Conservation (phyloP, 345 rosid genomes). For the Corchorus olitorius region DNA sequence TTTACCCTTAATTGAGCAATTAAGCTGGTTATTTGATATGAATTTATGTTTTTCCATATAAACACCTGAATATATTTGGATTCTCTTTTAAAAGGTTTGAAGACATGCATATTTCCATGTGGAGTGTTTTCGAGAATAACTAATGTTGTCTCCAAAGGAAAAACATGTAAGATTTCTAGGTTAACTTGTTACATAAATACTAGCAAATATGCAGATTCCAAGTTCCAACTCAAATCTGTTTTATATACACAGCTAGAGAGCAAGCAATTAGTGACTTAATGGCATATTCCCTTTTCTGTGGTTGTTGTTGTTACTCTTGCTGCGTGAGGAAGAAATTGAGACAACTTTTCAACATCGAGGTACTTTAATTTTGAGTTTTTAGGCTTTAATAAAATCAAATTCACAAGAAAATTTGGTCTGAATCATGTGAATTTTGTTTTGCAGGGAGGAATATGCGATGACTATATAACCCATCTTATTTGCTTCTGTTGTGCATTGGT, state of each 20-base stretch:
- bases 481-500: slow-evolving; percentile 40
- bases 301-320: slow-evolving; percentile 38
- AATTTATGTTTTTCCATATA: too few relatives aligned
- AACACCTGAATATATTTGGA: background rate
- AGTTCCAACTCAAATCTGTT: background rate
- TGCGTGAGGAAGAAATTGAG: slow-evolving; percentile 30
- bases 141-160: slow-evolving; percentile 28
- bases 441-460: slow-evolving; percentile 32
- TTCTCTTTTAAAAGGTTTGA: slow-evolving; percentile 21
- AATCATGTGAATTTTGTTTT: background rate
- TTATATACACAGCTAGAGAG: slow-evolving; percentile 23
- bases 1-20: too few relatives aligned
- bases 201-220: background rate
- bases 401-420: too few relatives aligned
- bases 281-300: slow-evolving; percentile 29
- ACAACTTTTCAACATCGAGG: slow-evolving; percentile 25
- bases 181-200: background rate
- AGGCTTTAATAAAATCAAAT: too few relatives aligned
- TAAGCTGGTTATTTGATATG: background rate
- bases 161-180: slow-evolving; percentile 27
- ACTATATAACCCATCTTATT: slow-evolving; percentile 33
- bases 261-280: slow-evolving; percentile 25
- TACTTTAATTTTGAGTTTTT: background rate
- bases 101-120: slow-evolving; percentile 38
- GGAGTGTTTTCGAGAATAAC: slow-evolving; percentile 35